These are phyloP conservation scores for Paraurostyla sp. DNA, from an alignment of 73 alveolate species.

Conservation along the genomic window DNA sequence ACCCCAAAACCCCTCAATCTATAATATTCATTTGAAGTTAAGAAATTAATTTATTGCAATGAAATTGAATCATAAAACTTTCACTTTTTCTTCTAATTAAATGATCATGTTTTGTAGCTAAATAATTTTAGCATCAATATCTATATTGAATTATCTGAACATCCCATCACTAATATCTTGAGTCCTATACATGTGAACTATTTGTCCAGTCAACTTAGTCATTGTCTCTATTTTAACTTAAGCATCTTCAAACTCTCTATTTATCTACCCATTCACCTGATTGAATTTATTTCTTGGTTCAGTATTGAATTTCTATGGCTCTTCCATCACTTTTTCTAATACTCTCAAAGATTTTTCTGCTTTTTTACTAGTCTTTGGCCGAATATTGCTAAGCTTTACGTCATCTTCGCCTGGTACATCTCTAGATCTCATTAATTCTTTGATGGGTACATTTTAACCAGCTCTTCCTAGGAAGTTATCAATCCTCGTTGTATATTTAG, in stretches of 20 bases:
- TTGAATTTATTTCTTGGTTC: neutral
- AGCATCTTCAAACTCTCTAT: neutral
- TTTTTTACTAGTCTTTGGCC: neutral
- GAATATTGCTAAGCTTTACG: neutral
- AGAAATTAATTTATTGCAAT: too few species aligned
- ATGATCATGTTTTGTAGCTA: conserved; percentile 15
- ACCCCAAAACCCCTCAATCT: too few species aligned
- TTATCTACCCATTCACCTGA: neutral
- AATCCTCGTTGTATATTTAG: conserved; percentile 65
- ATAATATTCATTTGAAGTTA: too few species aligned
- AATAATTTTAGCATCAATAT: neutral
- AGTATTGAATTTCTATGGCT: neutral
- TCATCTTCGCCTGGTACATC: conserved; percentile 6
- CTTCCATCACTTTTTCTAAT: conserved; percentile 30
- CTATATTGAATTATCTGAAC: conserved; percentile 4
- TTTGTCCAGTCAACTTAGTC: conserved; percentile 8
- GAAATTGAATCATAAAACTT: neutral
- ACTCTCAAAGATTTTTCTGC: neutral
- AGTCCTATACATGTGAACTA: neutral
- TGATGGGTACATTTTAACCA: neutral
- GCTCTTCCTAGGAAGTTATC: conserved; percentile 40
- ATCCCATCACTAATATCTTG: neutral
- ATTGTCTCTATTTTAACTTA: neutral
- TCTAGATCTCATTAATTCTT: neutral
- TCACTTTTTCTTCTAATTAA: conserved; percentile 21